Evolutionary conservation across 768 basidiomycete genomes (phyloP).

Genomic region (Leccinum olivaceopallidum): DNA sequence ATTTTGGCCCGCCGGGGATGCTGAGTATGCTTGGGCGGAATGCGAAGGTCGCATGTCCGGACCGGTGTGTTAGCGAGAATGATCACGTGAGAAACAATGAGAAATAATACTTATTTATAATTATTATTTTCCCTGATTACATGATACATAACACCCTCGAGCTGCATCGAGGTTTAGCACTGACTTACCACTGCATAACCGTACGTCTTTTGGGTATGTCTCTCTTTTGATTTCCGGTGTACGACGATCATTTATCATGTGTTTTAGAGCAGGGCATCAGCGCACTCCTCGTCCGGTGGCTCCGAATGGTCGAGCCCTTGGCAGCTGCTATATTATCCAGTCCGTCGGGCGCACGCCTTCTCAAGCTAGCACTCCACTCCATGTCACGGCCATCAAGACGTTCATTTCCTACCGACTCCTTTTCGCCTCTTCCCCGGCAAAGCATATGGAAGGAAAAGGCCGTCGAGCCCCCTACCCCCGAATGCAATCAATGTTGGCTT

Average conservation of each 20-base stretch:
- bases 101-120: conserved; percentile 3
- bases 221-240: neutral
- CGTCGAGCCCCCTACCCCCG: conserved; percentile 26
- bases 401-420: conserved; percentile 48
- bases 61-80: neutral
- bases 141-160: conserved; percentile 11
- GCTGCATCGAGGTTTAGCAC: neutral
- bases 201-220: conserved; percentile 16
- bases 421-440: conserved; percentile 52
- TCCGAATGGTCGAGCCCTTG: conserved; percentile 69
- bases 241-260: neutral
- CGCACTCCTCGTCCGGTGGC: conserved; percentile 25
- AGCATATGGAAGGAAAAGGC: conserved; percentile 57
- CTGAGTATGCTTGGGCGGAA: neutral
- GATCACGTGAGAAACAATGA: neutral
- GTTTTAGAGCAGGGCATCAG: conserved; percentile 1
- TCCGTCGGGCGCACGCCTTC: conserved; percentile 26
- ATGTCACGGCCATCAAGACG: conserved; percentile 33
- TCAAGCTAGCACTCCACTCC: conserved; percentile 30
- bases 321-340: conserved; percentile 50
- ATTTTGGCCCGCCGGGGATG: conserved; percentile 11
- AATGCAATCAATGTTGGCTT: conserved; percentile 30
- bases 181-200: neutral
- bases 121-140: conserved; percentile 15
- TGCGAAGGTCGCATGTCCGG: neutral